Conservation (phyloP, 495 filamentous ascomycete species). For the Platismatia glauca region DNA sequence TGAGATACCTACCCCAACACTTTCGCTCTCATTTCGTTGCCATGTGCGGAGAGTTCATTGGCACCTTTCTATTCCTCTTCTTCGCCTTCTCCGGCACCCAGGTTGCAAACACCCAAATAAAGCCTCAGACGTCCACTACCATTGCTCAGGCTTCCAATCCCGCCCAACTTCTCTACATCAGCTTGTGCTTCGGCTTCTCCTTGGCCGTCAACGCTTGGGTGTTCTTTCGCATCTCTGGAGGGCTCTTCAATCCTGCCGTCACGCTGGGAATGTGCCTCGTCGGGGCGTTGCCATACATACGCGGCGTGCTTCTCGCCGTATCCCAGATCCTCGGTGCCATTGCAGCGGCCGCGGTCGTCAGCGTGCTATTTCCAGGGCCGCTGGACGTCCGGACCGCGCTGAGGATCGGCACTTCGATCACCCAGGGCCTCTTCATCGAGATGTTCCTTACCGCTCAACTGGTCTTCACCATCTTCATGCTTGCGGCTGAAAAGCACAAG, state of each 20-base stretch:
- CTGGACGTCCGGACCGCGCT: constrained; percentile 40
- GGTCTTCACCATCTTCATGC: constrained; percentile 50
- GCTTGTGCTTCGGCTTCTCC: constrained; percentile 53
- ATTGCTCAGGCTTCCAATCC: constrained; percentile 19
- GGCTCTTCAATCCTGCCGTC: constrained; percentile 56
- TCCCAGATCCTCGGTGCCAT: constrained; percentile 53
- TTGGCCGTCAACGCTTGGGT: constrained; percentile 58
- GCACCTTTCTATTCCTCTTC: constrained; percentile 77
- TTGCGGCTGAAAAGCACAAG: constrained; percentile 48
- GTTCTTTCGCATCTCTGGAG: constrained; percentile 58
- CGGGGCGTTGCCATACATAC: constrained; percentile 41
- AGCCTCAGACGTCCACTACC: constrained; percentile 9
- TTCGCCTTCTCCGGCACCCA: constrained; percentile 74
- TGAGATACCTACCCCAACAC: constrained; percentile 8
- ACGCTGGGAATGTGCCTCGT: constrained; percentile 42
- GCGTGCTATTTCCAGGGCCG: constrained; percentile 42
- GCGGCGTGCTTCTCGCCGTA: constrained; percentile 41
- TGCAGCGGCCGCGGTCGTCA: constrained; percentile 45
- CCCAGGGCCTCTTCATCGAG: constrained; percentile 49
- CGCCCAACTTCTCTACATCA: constrained; percentile 41
- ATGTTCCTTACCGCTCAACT: constrained; percentile 45
- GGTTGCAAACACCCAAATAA: constrained; percentile 19
- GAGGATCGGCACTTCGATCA: constrained; percentile 33
- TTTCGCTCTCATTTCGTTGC: constrained; percentile 36
- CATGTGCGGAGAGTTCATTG: constrained; percentile 60